Percentiles rank a stretch among this genome's conserved stretches.
Conservation (phyloP, 2,329 filamentous ascomycete species). For the Verticillium alfalfae region DNA sequence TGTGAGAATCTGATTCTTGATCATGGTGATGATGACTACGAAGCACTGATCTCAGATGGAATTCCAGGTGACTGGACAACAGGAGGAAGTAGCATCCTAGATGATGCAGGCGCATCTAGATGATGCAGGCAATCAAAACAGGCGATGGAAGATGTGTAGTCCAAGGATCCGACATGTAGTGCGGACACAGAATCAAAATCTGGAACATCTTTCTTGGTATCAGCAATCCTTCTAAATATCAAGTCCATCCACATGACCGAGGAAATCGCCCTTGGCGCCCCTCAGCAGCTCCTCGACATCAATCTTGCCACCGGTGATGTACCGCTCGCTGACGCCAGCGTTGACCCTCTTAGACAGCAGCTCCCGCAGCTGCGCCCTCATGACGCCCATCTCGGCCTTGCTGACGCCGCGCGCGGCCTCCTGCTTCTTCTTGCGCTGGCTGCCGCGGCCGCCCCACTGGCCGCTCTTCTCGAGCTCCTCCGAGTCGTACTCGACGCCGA, state of each 20-base stretch:
- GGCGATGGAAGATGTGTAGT: too few species aligned
- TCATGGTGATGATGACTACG: too few species aligned
- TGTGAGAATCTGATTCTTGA: too few species aligned
- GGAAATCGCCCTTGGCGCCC: constrained; percentile 61
- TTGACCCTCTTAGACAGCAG: constrained; percentile 73
- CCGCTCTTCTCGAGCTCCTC: constrained; percentile 71
- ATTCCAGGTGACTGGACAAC: too few species aligned
- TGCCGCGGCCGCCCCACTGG: constrained; percentile 61
- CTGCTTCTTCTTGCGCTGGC: constrained; percentile 69
- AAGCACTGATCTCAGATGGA: too few species aligned
- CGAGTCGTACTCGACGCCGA: constrained; percentile 90
- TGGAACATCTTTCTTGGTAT: too few species aligned
- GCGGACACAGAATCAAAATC: neutral
- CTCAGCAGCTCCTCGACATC: constrained; percentile 68
- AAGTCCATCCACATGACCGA: constrained; percentile 46
- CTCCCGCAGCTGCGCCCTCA: constrained; percentile 67
- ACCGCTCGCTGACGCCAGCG: constrained; percentile 79
- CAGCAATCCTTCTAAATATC: constrained; percentile 18
- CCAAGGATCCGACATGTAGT: too few species aligned
- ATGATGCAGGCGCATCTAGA: too few species aligned
- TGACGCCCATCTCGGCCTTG: constrained; percentile 66
- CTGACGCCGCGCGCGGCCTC: constrained; percentile 60
- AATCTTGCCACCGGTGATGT: constrained; percentile 78
- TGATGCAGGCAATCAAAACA: too few species aligned
- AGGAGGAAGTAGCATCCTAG: too few species aligned